Conservation (phyloP, 2,329 filamentous ascomycete species). For the Botrytis squamosa region DNA sequence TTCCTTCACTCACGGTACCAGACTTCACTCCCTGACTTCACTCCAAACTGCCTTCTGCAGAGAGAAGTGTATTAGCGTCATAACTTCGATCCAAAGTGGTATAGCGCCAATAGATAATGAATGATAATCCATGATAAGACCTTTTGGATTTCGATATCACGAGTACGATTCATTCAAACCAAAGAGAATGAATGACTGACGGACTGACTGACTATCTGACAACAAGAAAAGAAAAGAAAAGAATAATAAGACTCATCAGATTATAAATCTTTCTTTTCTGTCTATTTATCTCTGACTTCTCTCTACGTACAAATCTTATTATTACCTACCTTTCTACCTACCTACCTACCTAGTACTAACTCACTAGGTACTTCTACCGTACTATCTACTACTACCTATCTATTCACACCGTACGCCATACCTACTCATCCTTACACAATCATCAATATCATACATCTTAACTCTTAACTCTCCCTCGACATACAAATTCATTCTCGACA, state of each 20-base stretch:
- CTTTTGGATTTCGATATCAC: background rate
- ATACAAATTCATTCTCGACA: background rate
- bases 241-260: background rate
- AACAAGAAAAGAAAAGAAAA: background rate
- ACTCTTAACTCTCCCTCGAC: background rate
- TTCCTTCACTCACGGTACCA: background rate
- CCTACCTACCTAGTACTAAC: background rate
- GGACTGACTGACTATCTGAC: background rate
- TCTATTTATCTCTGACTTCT: background rate
- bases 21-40: background rate
- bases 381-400: background rate
- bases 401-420: slow-evolving; percentile 5
- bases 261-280: background rate
- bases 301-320: background rate
- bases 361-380: background rate
- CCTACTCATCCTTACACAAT: slow-evolving; percentile 2
- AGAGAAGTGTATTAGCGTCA: background rate
- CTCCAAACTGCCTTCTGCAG: background rate
- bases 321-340: too few species aligned
- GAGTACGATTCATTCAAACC: background rate
- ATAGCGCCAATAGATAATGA: background rate
- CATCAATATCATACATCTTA: background rate
- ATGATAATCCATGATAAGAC: background rate
- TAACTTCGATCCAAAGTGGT: background rate
- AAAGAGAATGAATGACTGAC: background rate